These are phyloP conservation scores for Amphibolis antarctica DNA, from an alignment of 106 monocot genomes.

Conservation along the genomic window DNA sequence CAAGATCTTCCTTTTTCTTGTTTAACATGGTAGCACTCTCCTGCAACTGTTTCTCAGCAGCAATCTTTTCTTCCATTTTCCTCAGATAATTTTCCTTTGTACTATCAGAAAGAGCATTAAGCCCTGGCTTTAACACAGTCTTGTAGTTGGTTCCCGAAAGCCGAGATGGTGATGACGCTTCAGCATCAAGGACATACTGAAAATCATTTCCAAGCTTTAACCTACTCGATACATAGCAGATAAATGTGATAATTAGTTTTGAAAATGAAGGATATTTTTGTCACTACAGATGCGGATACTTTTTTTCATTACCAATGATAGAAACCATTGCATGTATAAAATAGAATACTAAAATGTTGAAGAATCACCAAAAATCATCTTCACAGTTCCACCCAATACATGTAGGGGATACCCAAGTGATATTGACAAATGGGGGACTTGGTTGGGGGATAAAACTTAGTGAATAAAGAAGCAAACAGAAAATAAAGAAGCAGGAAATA, in stretches of 20 bases:
- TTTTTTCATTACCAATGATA: not conserved
- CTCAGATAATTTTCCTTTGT: constrained; percentile 36
- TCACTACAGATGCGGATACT: not conserved
- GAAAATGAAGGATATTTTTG: not conserved
- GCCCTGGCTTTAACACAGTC: constrained; percentile 48
- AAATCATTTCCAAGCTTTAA: constrained; percentile 65
- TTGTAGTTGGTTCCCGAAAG: constrained; percentile 63
- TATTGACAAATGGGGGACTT: not conserved
- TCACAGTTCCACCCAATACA: not conserved
- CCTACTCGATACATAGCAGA: constrained; percentile 20
- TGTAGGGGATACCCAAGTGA: not conserved
- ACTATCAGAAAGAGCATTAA: constrained; percentile 46
- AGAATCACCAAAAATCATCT: not conserved
- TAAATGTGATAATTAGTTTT: not conserved
- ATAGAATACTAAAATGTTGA: no score
- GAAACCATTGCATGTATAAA: no score
- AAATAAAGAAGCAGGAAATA: no score
- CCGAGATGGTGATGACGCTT: constrained; percentile 59
- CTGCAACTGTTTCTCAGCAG: constrained; percentile 33
- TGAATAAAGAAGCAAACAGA: no score
- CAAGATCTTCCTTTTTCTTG: constrained; percentile 35
- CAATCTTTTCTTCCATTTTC: constrained; percentile 50
- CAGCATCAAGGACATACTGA: constrained; percentile 38
- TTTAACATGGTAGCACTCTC: constrained; percentile 40
- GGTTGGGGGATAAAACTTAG: not conserved